These are phyloP conservation scores for Talaromyces verruculosus DNA, from an alignment of 2,329 filamentous ascomycete genomes.

Conservation along the genomic window DNA sequence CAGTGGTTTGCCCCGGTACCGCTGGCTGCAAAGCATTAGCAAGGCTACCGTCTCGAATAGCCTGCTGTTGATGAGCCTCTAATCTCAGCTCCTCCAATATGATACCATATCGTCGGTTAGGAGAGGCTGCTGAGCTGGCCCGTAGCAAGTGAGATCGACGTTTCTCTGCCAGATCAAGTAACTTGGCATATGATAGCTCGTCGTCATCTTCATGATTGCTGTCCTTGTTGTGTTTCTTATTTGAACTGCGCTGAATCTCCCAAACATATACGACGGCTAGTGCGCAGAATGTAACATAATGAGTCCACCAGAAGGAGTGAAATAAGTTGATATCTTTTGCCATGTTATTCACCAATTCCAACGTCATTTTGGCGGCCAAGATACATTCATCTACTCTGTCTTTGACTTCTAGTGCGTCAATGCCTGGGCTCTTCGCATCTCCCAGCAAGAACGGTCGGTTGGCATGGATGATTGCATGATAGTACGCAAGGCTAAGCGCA, in stretches of 20 bases:
- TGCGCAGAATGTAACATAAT: slow-evolving; percentile 6
- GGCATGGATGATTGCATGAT: slow-evolving; percentile 36
- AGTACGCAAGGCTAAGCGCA: slow-evolving; percentile 38
- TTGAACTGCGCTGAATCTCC: background rate
- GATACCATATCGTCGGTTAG: slow-evolving; percentile 45
- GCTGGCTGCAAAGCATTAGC: background rate
- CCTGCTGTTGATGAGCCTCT: slow-evolving; percentile 23
- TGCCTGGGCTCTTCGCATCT: background rate
- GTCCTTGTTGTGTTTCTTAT: background rate
- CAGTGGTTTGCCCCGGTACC: too few species aligned
- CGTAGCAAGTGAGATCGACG: slow-evolving; percentile 45
- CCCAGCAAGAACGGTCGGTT: slow-evolving; percentile 37
- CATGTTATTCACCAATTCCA: slow-evolving; percentile 43
- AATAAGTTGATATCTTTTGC: slow-evolving; percentile 39
- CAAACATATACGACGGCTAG: slow-evolving; percentile 2
- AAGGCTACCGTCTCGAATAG: background rate
- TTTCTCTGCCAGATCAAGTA: slow-evolving; percentile 40
- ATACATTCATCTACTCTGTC: slow-evolving; percentile 32
- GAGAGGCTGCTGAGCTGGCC: slow-evolving; percentile 41
- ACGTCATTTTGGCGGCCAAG: slow-evolving; percentile 43
- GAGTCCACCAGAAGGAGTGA: slow-evolving; percentile 43
- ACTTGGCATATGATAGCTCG: slow-evolving; percentile 6
- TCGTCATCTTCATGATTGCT: background rate
- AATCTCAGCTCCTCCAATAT: slow-evolving; percentile 42
- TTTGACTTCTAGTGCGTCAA: slow-evolving; percentile 25